Percentiles rank a stretch among this genome's conserved stretches.
Evolutionary conservation across 306 rosid genomes (phyloP).

Genomic region (Urtica urens): DNA sequence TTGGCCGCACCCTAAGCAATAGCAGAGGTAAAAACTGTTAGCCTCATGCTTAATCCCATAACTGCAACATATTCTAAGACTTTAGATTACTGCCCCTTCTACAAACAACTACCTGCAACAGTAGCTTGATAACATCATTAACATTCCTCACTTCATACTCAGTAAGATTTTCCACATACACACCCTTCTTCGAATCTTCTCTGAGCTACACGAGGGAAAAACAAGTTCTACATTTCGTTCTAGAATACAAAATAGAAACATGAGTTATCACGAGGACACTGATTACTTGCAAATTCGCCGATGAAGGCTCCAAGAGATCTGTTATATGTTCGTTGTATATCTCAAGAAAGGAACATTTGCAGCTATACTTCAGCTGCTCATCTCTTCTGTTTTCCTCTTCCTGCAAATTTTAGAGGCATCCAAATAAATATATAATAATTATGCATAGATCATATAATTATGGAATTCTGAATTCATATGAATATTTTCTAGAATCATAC

Average conservation of each 20-base stretch:
- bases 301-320: slow-evolving; percentile 89
- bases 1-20: slow-evolving; percentile 73
- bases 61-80: slow-evolving; percentile 12
- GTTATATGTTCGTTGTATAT: slow-evolving; percentile 93
- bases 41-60: slow-evolving; percentile 3
- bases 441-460: no score
- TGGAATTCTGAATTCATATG: slow-evolving; percentile 5
- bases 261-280: slow-evolving; percentile 14
- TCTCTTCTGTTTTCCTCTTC: slow-evolving; percentile 67
- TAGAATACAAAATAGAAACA: slow-evolving; percentile 9
- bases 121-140: slow-evolving; percentile 70
- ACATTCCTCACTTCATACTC: slow-evolving; percentile 62
- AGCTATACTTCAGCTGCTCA: slow-evolving; percentile 64
- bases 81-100: slow-evolving; percentile 4
- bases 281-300: slow-evolving; percentile 80
- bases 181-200: slow-evolving; percentile 97
- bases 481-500: slow-evolving; percentile 7
- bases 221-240: not conserved
- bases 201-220: slow-evolving; percentile 63
- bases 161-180: slow-evolving; percentile 78
- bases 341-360: slow-evolving; percentile 92
- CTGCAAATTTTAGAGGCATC: slow-evolving; percentile 30
- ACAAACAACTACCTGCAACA: slow-evolving; percentile 51
- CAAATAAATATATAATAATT: slow-evolving; percentile 13
- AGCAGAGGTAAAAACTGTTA: slow-evolving; percentile 12